A percentile compares a stretch with the other conserved stretches of the same genome.
These are phyloP conservation scores for Kazachstania viticola DNA, from an alignment of 805 yeast species.

Conservation along the genomic window DNA sequence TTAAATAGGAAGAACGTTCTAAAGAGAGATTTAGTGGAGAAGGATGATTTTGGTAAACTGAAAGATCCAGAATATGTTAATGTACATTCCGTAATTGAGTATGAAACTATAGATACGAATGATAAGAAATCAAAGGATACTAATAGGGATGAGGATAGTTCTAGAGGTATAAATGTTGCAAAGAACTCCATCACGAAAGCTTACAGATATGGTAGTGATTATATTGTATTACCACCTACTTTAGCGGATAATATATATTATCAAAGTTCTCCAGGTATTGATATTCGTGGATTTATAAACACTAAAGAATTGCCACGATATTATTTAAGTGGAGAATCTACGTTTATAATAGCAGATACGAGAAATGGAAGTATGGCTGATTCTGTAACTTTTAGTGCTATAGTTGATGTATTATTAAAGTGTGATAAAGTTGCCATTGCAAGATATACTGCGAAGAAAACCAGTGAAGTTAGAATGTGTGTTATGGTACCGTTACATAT, in stretches of 20 bases:
- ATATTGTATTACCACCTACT: constrained; percentile 41
- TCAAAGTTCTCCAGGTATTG: constrained; percentile 41
- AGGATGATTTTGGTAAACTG: constrained; percentile 1
- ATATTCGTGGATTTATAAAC: constrained; percentile 49
- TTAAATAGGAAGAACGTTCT: constrained; percentile 13
- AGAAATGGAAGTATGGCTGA: constrained; percentile 29
- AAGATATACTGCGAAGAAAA: constrained; percentile 43
- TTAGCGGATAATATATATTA: constrained; percentile 32
- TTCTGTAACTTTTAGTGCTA: constrained; percentile 31
- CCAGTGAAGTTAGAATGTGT: constrained; percentile 40
- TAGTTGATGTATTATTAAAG: constrained; percentile 43
- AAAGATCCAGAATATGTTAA: constrained; percentile 6
- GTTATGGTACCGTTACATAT: constrained; percentile 39
- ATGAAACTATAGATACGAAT: constrained; percentile 11
- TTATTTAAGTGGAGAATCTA: constrained; percentile 48
- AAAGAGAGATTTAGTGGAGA: constrained; percentile 9
- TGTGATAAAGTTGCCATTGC: constrained; percentile 44
- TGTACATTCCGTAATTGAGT: constrained; percentile 16
- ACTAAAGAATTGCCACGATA: constrained; percentile 42
- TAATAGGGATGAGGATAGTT: constrained; percentile 13
- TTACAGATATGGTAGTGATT: constrained; percentile 53
- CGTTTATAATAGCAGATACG: constrained; percentile 35
- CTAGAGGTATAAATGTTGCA: constrained; percentile 22
- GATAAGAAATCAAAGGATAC: constrained; percentile 12
- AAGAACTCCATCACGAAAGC: constrained; percentile 41